A percentile compares a stretch with the other conserved stretches of the same genome.
phyloP scores from a whole-genome alignment of 192 early-diverging fungal species.

The Kickxella alabastrina region DNA sequence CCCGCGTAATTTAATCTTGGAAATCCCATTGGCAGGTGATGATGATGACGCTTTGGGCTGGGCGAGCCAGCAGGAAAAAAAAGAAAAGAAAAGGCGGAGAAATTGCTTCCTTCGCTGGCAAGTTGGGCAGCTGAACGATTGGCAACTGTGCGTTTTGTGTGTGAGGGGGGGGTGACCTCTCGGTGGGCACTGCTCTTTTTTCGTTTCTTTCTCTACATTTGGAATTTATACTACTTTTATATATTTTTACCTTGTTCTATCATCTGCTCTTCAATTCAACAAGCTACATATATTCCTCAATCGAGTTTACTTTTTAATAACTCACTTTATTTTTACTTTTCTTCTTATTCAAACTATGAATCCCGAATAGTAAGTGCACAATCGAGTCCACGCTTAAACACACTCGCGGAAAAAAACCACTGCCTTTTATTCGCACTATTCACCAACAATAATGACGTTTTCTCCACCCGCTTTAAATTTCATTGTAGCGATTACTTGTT shows the following conservation, averaged over 20 bases:
- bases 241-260: neutral
- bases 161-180: too few species aligned
- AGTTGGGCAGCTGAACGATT: too few species aligned
- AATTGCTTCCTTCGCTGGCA: neutral
- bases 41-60: neutral
- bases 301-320: neutral
- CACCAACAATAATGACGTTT: too few species aligned
- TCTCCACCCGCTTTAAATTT: too few species aligned
- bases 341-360: slow-evolving; percentile 23
- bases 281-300: too few species aligned
- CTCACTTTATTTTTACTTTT: neutral
- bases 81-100: neutral
- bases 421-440: too few species aligned
- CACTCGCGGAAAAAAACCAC: too few species aligned
- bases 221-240: too few species aligned
- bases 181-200: too few species aligned
- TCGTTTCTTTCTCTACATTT: slow-evolving; percentile 1
- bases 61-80: neutral
- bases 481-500: slow-evolving; percentile 91
- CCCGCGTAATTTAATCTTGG: neutral
- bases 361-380: slow-evolving; percentile 50
- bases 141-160: too few species aligned
- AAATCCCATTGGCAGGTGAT: neutral
- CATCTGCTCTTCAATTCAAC: neutral
- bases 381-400: too few species aligned